Evolutionary conservation across 2,329 filamentous ascomycete species (phyloP).

Genomic region (Lasiodiplodia sp.): DNA sequence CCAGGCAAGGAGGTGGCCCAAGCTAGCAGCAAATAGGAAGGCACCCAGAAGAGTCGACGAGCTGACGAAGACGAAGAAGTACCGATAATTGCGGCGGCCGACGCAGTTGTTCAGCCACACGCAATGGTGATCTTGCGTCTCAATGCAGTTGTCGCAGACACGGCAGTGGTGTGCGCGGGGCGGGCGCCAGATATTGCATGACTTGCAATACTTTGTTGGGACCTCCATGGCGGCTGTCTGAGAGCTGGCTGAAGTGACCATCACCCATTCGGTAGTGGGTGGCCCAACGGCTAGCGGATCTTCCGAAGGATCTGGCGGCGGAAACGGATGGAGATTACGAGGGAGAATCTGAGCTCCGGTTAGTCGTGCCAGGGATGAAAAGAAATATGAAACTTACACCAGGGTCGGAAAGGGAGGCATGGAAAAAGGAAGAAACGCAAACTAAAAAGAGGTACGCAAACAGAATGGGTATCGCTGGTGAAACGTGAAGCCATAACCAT

Average conservation of each 20-base stretch:
- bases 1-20: constrained; percentile 84
- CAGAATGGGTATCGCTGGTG: constrained; percentile 84
- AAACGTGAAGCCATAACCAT: constrained; percentile 86
- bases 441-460: constrained; percentile 94
- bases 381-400: constrained; percentile 69
- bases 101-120: constrained; percentile 99
- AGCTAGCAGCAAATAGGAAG: constrained; percentile 77
- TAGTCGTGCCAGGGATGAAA: constrained; percentile 3
- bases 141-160: constrained; percentile 95
- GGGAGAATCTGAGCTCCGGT: constrained; percentile 76
- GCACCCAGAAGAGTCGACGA: constrained; percentile 78
- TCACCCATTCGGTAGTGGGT: constrained; percentile 90
- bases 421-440: constrained; percentile 90
- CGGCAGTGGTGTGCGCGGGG: constrained; percentile 96
- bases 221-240: constrained; percentile 92
- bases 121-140: constrained; percentile 97
- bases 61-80: constrained; percentile 92
- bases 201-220: constrained; percentile 97
- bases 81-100: constrained; percentile 95
- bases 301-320: constrained; percentile 75
- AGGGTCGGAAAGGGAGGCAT: constrained; percentile 90
- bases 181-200: constrained; percentile 96
- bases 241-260: constrained; percentile 81
- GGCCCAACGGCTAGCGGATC: constrained; percentile 84
- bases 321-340: constrained; percentile 88